phyloP scores from a whole-genome alignment of 148 eudicot genomes.

The Cornus suecica region DNA sequence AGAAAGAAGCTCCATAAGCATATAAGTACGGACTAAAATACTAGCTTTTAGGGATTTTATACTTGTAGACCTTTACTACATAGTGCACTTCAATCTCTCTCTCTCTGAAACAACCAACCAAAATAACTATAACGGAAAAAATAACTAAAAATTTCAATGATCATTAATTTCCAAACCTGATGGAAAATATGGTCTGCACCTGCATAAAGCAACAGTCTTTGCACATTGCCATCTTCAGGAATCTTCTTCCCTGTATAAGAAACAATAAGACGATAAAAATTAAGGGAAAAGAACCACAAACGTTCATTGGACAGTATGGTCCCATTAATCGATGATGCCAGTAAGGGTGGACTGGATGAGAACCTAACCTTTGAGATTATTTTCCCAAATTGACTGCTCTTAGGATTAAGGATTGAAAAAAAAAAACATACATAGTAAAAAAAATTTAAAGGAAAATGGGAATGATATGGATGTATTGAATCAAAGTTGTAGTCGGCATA shows the following conservation, averaged over 20 bases:
- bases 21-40: neutral
- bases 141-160: neutral
- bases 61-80: neutral
- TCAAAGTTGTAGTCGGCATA: neutral
- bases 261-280: neutral
- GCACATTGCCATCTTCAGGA: slow-evolving; percentile 59
- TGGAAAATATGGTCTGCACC: slow-evolving; percentile 63
- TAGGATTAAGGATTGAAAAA: no score
- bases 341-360: no score
- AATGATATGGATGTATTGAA: neutral
- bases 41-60: neutral
- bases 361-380: no score
- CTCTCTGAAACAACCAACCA: neutral
- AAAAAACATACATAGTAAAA: no score
- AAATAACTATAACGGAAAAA: neutral
- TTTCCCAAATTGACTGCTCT: no score
- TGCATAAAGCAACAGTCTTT: slow-evolving; percentile 52
- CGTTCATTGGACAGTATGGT: no score
- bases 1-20: neutral
- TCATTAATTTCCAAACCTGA: slow-evolving; percentile 48
- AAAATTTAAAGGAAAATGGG: no score
- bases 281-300: no score
- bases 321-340: no score
- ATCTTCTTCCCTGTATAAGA: slow-evolving; percentile 64
- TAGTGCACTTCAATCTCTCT: neutral